Base-by-base conservation (phyloP, 805 yeast species). In the Metschnikowia hibisci region DNA sequence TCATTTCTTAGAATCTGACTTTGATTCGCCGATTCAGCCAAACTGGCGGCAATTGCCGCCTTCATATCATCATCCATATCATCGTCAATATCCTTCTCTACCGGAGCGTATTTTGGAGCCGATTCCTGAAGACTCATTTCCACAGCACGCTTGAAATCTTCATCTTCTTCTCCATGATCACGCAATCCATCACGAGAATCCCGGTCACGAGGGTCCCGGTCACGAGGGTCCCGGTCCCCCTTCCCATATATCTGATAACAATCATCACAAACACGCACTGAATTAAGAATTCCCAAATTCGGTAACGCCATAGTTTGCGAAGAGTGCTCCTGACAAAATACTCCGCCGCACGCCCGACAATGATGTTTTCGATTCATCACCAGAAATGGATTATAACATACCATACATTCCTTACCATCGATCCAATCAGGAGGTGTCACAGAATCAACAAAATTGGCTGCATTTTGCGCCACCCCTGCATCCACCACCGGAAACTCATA, bases 381-480 rank as follows among this genome's bases (percentile, higher is more conserved):
- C 1, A 93, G 72, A 58, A 93, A 93, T 12, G 82, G 67, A 32
- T 74, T 79, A 40, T 95, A 88, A 53, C 97, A 88, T 43, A 87
- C 80, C 97, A 93, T 90, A 63, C 99, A 93, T 3, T 87, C 87
- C 54, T 88, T 96, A 9, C 90, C 84, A 57, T 93, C 99, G 16
- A 86, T 82, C 99, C 99, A 93, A 54, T 89, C 97, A 0, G 99
- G 98, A 2, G 99, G 97, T 4, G 90, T 90, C 48, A 81, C 84
- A 2, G 96, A 78, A 55, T 91, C 97, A 38, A 91, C 78, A 61
- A 90, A 80, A 14, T 67, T 66, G 26, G 71, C 61, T 38, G 71
- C 72, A 16, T 65, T 57, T 23, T 58, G 58, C 4, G 75, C 70
- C 22, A 46, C 41, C 11, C 42, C 42, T 14, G 43, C 44, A 28